phyloP scores from a whole-genome alignment of 306 rosid species.

The Oemleria cerasiformis region DNA sequence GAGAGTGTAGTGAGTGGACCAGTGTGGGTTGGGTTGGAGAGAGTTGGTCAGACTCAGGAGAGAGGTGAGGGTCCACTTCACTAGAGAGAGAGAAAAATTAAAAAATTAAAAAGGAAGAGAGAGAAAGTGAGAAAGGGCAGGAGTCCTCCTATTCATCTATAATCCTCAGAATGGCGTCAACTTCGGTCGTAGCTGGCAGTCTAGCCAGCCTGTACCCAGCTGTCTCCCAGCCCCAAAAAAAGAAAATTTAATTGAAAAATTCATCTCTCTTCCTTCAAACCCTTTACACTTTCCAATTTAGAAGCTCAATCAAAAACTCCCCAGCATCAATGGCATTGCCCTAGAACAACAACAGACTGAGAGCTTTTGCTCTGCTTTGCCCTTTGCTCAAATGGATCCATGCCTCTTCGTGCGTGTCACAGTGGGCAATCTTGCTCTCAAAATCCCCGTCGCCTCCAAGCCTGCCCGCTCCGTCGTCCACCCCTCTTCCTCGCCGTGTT shows the following conservation, averaged over 20 bases:
- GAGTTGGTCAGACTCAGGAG: slow-evolving; percentile 2
- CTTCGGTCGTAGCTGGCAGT: slow-evolving; percentile 5
- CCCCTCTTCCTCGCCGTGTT: slow-evolving; percentile 71
- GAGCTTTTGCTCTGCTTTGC: background rate
- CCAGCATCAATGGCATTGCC: background rate
- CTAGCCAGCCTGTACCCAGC: slow-evolving; percentile 19
- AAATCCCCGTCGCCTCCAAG: slow-evolving; percentile 73
- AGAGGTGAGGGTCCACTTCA: background rate
- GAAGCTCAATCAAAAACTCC: background rate
- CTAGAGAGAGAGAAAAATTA: background rate
- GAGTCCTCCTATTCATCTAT: background rate
- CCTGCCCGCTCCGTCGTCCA: slow-evolving; percentile 67
- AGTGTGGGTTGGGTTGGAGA: background rate
- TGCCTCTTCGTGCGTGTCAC: slow-evolving; percentile 69
- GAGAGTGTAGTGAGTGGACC: background rate
- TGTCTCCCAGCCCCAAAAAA: slow-evolving; percentile 5
- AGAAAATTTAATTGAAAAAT: background rate
- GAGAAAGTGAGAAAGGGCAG: background rate
- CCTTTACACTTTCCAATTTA: background rate
- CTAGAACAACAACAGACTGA: background rate
- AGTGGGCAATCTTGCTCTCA: slow-evolving; percentile 64
- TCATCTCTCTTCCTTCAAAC: background rate
- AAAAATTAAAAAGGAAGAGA: too few relatives aligned
- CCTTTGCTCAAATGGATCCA: slow-evolving; percentile 54
- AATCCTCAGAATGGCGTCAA: slow-evolving; percentile 1